phyloP scores from a whole-genome alignment of 116 monocot species.

The Papilionanthe hybrid region DNA sequence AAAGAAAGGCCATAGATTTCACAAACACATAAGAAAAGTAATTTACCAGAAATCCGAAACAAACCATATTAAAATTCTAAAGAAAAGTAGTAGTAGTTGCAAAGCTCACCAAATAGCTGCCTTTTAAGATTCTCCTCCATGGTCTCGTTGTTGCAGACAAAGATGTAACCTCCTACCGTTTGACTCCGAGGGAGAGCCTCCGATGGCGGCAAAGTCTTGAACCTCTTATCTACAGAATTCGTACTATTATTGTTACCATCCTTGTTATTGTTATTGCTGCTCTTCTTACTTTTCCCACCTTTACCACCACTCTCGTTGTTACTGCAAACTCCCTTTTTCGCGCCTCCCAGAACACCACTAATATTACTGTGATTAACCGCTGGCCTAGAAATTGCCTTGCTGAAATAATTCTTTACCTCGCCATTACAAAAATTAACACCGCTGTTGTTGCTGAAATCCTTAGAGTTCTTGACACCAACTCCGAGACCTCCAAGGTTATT shows the following conservation, averaged over 20 bases:
- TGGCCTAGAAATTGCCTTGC: conserved; percentile 22
- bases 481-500: conserved; percentile 8
- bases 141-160: conserved; percentile 64
- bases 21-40: neutral
- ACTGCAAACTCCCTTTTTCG: neutral
- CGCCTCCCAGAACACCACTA: neutral
- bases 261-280: conserved; percentile 5
- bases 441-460: conserved; percentile 1
- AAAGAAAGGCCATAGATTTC: too few species aligned
- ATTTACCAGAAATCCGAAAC: neutral
- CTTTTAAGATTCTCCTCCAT: conserved; percentile 63
- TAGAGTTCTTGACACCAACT: neutral
- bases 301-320: conserved; percentile 13
- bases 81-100: too few species aligned
- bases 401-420: conserved; percentile 29
- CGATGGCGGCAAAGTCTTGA: conserved; percentile 52
- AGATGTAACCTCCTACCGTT: conserved; percentile 54
- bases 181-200: conserved; percentile 48
- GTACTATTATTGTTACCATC: conserved; percentile 14
- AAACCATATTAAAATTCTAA: neutral
- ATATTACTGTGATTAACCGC: conserved; percentile 1
- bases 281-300: conserved; percentile 26
- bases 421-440: neutral
- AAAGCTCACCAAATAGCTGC: conserved; percentile 42
- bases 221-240: conserved; percentile 31